Conservation (phyloP, 257 asterid genomes). For the Oldenlandia corymbosa region DNA sequence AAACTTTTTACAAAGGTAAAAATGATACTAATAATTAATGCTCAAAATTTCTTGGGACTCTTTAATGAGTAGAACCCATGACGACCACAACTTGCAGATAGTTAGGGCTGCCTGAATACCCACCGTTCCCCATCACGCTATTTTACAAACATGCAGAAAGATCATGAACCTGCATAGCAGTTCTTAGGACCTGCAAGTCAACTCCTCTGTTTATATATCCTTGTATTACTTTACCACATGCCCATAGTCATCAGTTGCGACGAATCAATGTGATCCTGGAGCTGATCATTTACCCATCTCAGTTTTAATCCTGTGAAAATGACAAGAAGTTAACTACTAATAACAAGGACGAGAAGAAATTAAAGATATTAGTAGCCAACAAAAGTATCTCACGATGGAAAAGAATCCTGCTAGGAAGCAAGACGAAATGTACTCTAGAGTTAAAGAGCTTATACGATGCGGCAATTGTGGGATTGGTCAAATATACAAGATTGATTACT, state of each 20-base stretch:
- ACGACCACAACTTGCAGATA: too few species aligned
- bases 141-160: constrained; percentile 4
- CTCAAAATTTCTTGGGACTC: constrained; percentile 4
- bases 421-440: too few species aligned
- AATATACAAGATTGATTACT: too few species aligned
- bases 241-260: too few species aligned
- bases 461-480: not conserved
- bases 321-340: not conserved
- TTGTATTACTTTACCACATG: not conserved
- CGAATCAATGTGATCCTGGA: not conserved
- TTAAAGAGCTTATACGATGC: too few species aligned
- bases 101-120: not conserved
- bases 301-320: not conserved
- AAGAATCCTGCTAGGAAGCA: too few species aligned
- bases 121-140: constrained; percentile 2
- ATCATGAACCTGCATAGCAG: not conserved
- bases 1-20: constrained; percentile 2
- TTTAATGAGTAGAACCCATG: too few species aligned
- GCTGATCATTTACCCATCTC: not conserved
- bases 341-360: not conserved
- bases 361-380: too few species aligned
- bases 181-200: not conserved
- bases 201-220: not conserved
- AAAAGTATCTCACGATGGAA: too few species aligned
- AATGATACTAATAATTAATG: not conserved